Base-by-base conservation (phyloP, 805 yeast genomes). In the Spathaspora arborariae region DNA sequence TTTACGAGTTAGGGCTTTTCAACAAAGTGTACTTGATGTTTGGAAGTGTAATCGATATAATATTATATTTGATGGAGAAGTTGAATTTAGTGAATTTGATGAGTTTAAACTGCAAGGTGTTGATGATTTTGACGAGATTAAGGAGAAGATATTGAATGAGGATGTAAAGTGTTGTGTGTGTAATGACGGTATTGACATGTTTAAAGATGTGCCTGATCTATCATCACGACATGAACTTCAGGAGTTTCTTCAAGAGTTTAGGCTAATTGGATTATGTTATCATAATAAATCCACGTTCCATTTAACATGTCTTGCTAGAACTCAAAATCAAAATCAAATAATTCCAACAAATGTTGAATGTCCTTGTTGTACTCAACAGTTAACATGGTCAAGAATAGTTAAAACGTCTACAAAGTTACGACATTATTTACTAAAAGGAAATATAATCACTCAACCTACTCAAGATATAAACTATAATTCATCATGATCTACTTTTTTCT, bases 1-100 rank as follows among this genome's bases (percentile, higher is more conserved):
- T 22, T 59, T 84, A 39, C 63, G 63, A 22, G 70, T 83, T 0
- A 69, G 70, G 2, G 60, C 82, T 21, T 81, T 82, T 50, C 56
- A 65, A 42, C 51, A 55, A 4, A 53, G 54, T 1, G 54, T 62
- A 1, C 60, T 59, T 44, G 51, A 62, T 6, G 48, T 49, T 4
- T 76, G 79, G 80, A 30, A 56, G 8, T 27, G 41, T 10, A 70
- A 74, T 47, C 65, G 58, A 50, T 67, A 57, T 47, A 53, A 56
- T 5, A 52, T 68, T 7, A 26, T 3, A 16, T 20, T 10, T 20
- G 41, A 39, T 5, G 27, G 56, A 2, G 47, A 48, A 20, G 53
- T 60, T 1, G 44, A 51, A 2, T 21, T 65, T 20, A 51, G 51
- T 19, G 7, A 34, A 2, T 45, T 45, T 45, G 47, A 45, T 20